A percentile compares a stretch with the other conserved stretches of the same genome.
phyloP scores from a whole-genome alignment of 1,139 yeast genomes.

The Geotrichum cucujoidarum region DNA sequence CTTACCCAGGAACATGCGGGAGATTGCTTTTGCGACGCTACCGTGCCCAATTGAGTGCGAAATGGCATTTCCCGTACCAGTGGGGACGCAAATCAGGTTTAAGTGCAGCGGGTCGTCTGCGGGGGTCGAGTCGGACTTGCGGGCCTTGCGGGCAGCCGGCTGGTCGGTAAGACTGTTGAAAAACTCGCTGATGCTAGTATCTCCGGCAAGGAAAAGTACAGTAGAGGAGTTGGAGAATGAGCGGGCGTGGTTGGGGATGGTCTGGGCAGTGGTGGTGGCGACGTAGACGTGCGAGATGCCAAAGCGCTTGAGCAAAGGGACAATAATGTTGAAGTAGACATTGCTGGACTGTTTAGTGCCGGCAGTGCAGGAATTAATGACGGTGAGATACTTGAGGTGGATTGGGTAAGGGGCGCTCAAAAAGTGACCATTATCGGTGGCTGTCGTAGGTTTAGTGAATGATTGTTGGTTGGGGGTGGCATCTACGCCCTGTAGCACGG shows the following conservation, averaged over 20 bases:
- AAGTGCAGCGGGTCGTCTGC: constrained; percentile 21
- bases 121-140: neutral
- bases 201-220: constrained; percentile 71
- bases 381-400: constrained; percentile 32
- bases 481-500: neutral
- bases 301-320: constrained; percentile 35
- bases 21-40: constrained; percentile 42
- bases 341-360: constrained; percentile 31
- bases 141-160: constrained; percentile 3
- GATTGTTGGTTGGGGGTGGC: constrained; percentile 14
- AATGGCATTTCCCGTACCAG: constrained; percentile 85
- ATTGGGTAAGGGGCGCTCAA: constrained; percentile 19
- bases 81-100: constrained; percentile 55
- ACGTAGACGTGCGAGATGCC: constrained; percentile 36
- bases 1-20: constrained; percentile 39
- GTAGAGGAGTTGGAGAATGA: constrained; percentile 38
- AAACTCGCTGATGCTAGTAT: constrained; percentile 76
- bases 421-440: neutral
- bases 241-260: constrained; percentile 34
- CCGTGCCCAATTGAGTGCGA: constrained; percentile 50
- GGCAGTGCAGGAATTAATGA: constrained; percentile 35
- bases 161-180: constrained; percentile 43
- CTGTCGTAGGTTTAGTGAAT: neutral
- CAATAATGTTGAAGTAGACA: constrained; percentile 31
- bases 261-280: constrained; percentile 33